phyloP scores from a whole-genome alignment of 2,329 filamentous ascomycete species.

The Penicillium sp. region DNA sequence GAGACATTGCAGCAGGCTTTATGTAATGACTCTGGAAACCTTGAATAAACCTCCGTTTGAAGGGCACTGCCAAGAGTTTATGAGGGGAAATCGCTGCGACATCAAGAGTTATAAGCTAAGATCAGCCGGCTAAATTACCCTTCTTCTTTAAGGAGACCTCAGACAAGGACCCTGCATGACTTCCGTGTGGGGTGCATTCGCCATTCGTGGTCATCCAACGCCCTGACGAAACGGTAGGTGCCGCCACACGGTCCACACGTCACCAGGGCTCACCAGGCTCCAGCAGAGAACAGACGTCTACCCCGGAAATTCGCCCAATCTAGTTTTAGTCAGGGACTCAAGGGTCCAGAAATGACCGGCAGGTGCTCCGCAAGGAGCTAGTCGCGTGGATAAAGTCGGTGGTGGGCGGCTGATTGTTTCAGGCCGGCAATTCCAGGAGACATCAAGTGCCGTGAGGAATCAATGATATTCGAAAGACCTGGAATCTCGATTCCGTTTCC shows the following conservation, averaged over 20 bases:
- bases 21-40: not conserved
- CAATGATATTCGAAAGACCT: not conserved
- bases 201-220: not conserved
- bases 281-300: not conserved
- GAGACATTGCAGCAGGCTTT: not conserved
- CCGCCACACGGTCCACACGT: not conserved
- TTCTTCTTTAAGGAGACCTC: not conserved
- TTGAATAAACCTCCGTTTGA: not conserved
- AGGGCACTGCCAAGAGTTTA: not conserved
- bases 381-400: not conserved
- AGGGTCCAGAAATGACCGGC: not conserved
- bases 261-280: too few species aligned
- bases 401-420: not conserved
- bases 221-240: not conserved
- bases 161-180: not conserved
- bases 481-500: too few species aligned
- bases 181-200: not conserved
- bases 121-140: not conserved
- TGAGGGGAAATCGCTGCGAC: not conserved
- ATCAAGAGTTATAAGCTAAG: not conserved
- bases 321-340: not conserved
- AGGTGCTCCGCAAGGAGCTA: not conserved
- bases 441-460: not conserved
- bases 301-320: conserved; percentile 1
- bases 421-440: not conserved